Percentiles rank a stretch among this genome's conserved stretches.
phyloP scores from a whole-genome alignment of 805 yeast genomes.

The Barnettozyma wickerhamii region DNA sequence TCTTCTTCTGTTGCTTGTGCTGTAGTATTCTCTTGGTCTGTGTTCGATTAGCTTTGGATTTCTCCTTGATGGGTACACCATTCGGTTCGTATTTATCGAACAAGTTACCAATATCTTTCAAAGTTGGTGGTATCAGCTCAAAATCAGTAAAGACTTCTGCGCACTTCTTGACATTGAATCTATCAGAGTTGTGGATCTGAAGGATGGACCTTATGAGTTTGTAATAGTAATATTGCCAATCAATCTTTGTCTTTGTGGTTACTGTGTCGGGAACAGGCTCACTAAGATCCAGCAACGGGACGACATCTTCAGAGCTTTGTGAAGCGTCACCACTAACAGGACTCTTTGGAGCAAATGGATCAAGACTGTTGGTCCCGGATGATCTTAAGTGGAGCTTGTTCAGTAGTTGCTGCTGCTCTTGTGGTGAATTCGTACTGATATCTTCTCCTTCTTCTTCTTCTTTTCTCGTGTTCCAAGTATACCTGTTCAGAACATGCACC shows the following conservation, averaged over 20 bases:
- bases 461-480: constrained; percentile 6
- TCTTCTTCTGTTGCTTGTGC: neutral
- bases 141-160: constrained; percentile 2
- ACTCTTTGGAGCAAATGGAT: neutral
- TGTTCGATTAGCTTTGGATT: neutral
- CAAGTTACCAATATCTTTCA: neutral
- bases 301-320: too few species aligned
- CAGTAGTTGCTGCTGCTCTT: neutral
- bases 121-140: constrained; percentile 1
- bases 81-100: neutral
- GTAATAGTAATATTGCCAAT: constrained; percentile 6
- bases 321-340: too few species aligned
- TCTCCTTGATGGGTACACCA: neutral
- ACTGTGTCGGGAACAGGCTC: too few species aligned
- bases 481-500: constrained; percentile 1
- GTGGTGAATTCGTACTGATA: neutral
- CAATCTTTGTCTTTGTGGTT: neutral
- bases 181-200: neutral
- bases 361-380: too few species aligned
- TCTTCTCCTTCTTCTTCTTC: neutral
- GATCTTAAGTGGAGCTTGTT: neutral
- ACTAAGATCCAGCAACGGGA: constrained; percentile 4
- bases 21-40: neutral
- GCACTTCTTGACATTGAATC: constrained; percentile 1
- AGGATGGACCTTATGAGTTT: constrained; percentile 2